Percentiles rank a stretch among this genome's conserved stretches.
These are phyloP conservation scores for Erodium moschatum DNA, from an alignment of 441 rosid genomes.

Conservation along the genomic window DNA sequence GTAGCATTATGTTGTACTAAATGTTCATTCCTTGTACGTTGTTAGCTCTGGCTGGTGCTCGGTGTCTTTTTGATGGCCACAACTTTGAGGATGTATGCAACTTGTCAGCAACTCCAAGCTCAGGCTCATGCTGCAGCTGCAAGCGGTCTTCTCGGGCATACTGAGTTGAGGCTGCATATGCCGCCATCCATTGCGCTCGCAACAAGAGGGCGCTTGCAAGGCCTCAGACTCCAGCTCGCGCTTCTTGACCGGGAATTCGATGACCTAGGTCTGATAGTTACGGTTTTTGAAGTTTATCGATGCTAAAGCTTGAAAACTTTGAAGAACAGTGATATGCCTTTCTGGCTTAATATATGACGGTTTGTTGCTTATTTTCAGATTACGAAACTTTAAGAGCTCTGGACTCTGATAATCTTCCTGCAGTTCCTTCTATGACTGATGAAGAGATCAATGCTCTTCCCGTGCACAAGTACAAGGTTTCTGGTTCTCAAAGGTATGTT, in stretches of 20 bases:
- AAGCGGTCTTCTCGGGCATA: slow-evolving; percentile 66
- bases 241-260: slow-evolving; percentile 82
- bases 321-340: no score
- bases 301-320: no score
- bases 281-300: no score
- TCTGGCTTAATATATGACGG: no score
- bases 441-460: slow-evolving; percentile 86
- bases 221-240: slow-evolving; percentile 81
- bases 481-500: slow-evolving; percentile 50
- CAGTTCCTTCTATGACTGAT: slow-evolving; percentile 61
- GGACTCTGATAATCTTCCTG: slow-evolving; percentile 63
- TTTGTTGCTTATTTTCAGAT: slow-evolving; percentile 35
- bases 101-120: slow-evolving; percentile 89
- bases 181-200: slow-evolving; percentile 75
- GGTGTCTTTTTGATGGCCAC: slow-evolving; percentile 86
- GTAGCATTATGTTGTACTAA: not conserved
- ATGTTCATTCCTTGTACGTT: slow-evolving; percentile 16
- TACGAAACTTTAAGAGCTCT: slow-evolving; percentile 86
- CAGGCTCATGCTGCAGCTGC: slow-evolving; percentile 79
- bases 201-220: slow-evolving; percentile 82
- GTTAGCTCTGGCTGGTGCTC: slow-evolving; percentile 79
- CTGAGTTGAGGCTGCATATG: slow-evolving; percentile 76
- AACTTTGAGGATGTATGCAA: slow-evolving; percentile 75
- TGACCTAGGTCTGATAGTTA: slow-evolving; percentile 44
- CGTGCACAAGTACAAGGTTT: slow-evolving; percentile 55